Base-by-base conservation (phyloP, 306 rosid species). In the Rosa rugosa region DNA sequence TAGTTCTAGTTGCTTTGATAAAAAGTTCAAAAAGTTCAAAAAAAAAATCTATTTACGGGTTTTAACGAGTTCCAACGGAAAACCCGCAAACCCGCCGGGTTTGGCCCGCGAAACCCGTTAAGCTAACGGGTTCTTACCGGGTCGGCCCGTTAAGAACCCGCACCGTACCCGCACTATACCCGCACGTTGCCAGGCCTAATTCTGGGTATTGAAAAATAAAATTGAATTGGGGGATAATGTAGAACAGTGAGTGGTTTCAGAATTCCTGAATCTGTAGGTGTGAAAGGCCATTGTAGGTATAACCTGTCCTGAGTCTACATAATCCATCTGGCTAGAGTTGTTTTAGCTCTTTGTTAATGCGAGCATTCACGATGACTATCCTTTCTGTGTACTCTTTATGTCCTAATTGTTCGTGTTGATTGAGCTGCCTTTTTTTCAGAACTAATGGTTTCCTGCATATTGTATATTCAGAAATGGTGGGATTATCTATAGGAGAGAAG, bases 401-500 rank as follows among this genome's bases (percentile, higher is more conserved):
- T 38, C 17, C n/a, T 40, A 10, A 10, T 59, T 75, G 45, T 75
- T 60, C 54, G 4, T 18, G 5, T 60, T 74, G 18, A 56, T 22
- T 42, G 20, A 75, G 69, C n/a, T 5, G 14, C 47, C 12, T 36
- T 31, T 17, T 49, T 50, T 25, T 2, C 3, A 17, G 41, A 47
- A n/a, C 8, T 50, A 4, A 49, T 72, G 45, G 27, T 50, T 72
- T 50, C 5, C 2, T 50, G 2, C 16, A 5, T 75, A 13, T 60
- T 20, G 31, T 20, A 1, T 51, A 22, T 50, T 18, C 44, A 84
- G 83, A 71, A 78, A 94, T 89, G 94, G 92, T 89, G 80, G 97
- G 93, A 25, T 83, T 94, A 65, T 94, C 98, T 27, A 67, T 77
- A 34, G 94, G 89, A 82, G 97, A 94, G 51, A 87, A 80, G 75